Evolutionary conservation across 2,329 filamentous ascomycete genomes (phyloP).

Genomic region (Fusarium ramigenum): DNA sequence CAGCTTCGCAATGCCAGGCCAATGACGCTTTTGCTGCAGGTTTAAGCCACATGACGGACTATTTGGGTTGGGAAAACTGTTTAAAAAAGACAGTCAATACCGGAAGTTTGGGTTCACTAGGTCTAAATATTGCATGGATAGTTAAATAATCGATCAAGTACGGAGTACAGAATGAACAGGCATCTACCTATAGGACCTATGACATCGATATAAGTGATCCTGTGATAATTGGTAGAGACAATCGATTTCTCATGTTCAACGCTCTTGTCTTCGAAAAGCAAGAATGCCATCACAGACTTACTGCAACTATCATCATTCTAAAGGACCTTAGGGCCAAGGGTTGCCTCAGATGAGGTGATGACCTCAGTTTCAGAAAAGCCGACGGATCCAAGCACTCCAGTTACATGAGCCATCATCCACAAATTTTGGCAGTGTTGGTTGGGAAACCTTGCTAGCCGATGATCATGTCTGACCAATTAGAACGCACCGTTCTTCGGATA

Average conservation of each 20-base stretch:
- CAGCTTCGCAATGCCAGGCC: constrained; percentile 12
- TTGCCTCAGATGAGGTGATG: not conserved
- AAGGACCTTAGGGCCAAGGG: not conserved
- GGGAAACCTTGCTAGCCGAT: constrained; percentile 8
- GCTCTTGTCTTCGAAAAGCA: not conserved
- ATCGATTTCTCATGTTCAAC: not conserved
- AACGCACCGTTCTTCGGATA: rapidly evolving
- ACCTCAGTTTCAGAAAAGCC: constrained; percentile 5
- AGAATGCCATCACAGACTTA: not conserved
- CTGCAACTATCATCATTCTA: not conserved
- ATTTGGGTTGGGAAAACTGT: not conserved
- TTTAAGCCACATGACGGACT: constrained; percentile 6
- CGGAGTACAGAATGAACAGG: not conserved
- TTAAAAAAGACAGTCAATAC: not conserved
- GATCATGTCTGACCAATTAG: constrained; percentile 6
- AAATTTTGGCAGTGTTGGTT: constrained; percentile 18
- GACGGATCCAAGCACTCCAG: constrained; percentile 9
- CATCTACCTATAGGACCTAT: not conserved
- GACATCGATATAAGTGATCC: not conserved
- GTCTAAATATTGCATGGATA: not conserved
- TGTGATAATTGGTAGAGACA: not conserved
- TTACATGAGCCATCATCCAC: constrained; percentile 15
- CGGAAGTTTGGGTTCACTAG: not conserved
- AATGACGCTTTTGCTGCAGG: constrained; percentile 20
- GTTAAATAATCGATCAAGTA: not conserved